A percentile compares a stretch with the other conserved stretches of the same genome.
Conservation (phyloP, 2,329 filamentous ascomycete genomes). For the Epichloe brachyelytri region DNA sequence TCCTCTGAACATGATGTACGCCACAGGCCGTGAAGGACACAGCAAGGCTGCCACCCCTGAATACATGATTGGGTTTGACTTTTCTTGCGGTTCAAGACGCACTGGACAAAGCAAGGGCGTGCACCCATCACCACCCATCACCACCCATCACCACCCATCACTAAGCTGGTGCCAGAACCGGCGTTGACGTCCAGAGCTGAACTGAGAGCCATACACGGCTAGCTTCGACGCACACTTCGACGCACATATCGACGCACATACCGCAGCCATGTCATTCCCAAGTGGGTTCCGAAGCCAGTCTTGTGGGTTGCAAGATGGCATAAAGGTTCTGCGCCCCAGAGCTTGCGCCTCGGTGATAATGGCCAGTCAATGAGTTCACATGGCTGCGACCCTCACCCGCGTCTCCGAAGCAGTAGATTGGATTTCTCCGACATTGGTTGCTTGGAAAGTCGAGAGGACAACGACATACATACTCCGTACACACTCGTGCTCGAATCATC, state of each 20-base stretch:
- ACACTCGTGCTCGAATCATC: not conserved
- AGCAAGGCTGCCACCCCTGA: not conserved
- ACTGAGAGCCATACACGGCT: conserved; percentile 5
- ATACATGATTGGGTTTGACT: no score
- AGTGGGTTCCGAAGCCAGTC: conserved; percentile 3
- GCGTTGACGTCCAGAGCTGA: conserved; percentile 7
- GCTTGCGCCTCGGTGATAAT: not conserved
- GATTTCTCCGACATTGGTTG: not conserved
- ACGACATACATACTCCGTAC: not conserved
- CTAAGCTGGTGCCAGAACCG: conserved; percentile 1
- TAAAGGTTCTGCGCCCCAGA: conserved; percentile 6
- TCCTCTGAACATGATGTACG: not conserved
- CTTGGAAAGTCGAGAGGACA: not conserved
- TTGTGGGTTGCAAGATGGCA: not conserved
- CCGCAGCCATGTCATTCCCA: not conserved
- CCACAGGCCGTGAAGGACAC: not conserved
- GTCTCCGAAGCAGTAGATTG: not conserved
- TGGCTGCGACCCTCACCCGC: not conserved
- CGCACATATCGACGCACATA: conserved; percentile 1
- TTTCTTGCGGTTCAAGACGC: not conserved
- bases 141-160: not conserved
- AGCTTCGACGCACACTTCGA: not conserved
- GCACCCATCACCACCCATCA: conserved; percentile 1
- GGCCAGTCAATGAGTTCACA: not conserved
- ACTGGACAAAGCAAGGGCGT: not conserved